Evolutionary conservation across 2,329 filamentous ascomycete genomes (phyloP), one percentile per base, ranked within the genome.

Genomic region (Thielaviopsis ethacetica): DNA sequence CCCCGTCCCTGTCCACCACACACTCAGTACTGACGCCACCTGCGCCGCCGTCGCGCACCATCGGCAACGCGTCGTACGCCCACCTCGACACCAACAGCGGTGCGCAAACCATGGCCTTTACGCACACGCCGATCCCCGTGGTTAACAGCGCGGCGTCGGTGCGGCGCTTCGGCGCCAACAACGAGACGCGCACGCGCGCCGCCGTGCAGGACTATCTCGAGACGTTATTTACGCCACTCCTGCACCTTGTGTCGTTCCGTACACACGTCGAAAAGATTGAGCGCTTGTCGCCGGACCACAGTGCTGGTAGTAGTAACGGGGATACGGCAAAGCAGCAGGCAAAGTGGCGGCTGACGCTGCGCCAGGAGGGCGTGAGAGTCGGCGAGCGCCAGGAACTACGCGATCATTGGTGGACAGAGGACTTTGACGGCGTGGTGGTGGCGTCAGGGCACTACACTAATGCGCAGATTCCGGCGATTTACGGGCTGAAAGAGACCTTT

Each of bases 71-170:
- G 0, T 72, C 80, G 24, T 81, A 84, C 63, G 75, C 77, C 13
- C 71, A 76, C n/a, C 67, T 83, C 22, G 77, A 83, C 62, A 82
- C 77, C 34, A 83, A 83, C 64, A 77, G 83, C 56, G 75, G 75
- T 50, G 73, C 74, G 0, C 67, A 71, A 4, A 73, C 77, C 6
- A 83, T 83, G 80, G 72, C 72, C 9, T 83, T 75, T 63, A 77
- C 77, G 0, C 72, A 78, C 61, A 78, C 82, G 58, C 71, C 73
- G 0, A 68, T 71, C 49, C 74, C 78, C 0, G 65, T 68, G 6
- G 68, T 57, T 13, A 57, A 57, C 56, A 50, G 41, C n/a, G 56
- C 56, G 24, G 44, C 10, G 21, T 66, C 67, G 17, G 38, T 57
- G 15, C 56, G 56, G n/a, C 22, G n/a, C 15, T 57, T 57, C 26